Conservation (phyloP, 768 basidiomycete genomes). For the Lactarius tabidus region DNA sequence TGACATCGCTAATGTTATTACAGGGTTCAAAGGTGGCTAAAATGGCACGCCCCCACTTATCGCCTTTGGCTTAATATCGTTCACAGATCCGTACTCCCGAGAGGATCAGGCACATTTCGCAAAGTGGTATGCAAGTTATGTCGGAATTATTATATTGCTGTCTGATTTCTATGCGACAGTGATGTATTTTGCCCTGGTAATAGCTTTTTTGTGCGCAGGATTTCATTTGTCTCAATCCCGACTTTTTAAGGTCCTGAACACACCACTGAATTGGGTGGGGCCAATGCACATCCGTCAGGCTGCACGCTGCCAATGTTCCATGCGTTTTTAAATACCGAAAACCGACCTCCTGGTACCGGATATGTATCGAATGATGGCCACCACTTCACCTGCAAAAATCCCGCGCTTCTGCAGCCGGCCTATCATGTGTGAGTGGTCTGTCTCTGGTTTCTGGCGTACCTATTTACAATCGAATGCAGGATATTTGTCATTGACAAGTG, state of each 20-base stretch:
- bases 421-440: constrained; percentile 51
- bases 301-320: too few species aligned
- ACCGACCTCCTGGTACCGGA: too few species aligned
- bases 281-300: too few species aligned
- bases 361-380: constrained; percentile 55
- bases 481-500: constrained; percentile 52
- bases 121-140: constrained; percentile 40
- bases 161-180: constrained; percentile 29
- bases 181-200: constrained; percentile 49
- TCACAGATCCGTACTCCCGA: constrained; percentile 50
- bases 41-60: neutral
- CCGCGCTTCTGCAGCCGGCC: constrained; percentile 45
- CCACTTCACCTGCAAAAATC: constrained; percentile 49
- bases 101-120: constrained; percentile 49
- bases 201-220: too few species aligned
- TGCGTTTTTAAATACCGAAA: too few species aligned
- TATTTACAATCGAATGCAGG: constrained; percentile 27
- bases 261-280: constrained; percentile 30
- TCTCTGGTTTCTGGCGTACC: neutral
- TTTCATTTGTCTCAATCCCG: neutral
- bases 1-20: neutral
- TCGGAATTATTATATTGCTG: constrained; percentile 21
- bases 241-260: constrained; percentile 42
- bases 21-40: constrained; percentile 52
- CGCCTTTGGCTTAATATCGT: too few species aligned